Conservation (phyloP, 2,329 filamentous ascomycete genomes). For the Nothopassalora personata region DNA sequence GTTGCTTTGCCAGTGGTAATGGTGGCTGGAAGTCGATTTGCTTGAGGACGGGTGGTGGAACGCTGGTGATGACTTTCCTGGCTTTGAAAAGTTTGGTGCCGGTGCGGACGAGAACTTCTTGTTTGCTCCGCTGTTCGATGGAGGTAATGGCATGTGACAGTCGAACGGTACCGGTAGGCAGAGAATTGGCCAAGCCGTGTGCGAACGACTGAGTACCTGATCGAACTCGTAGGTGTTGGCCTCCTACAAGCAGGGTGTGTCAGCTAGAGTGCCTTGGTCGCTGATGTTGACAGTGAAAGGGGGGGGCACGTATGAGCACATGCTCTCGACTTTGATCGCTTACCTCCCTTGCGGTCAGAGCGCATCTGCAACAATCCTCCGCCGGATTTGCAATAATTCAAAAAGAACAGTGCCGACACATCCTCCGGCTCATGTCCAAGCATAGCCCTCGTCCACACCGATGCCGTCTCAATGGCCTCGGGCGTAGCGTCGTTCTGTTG, state of each 20-base stretch:
- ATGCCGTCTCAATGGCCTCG: constrained; percentile 34
- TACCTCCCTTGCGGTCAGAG: constrained; percentile 47
- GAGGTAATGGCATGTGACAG: constrained; percentile 19
- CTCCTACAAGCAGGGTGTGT: constrained; percentile 19
- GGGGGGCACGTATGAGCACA: too few relatives aligned
- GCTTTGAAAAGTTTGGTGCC: constrained; percentile 29
- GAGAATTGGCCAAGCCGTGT: constrained; percentile 30
- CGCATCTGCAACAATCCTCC: constrained; percentile 49
- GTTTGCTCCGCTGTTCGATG: constrained; percentile 1
- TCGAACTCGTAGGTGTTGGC: constrained; percentile 47
- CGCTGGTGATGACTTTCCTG: constrained; percentile 44
- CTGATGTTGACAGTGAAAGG: too few relatives aligned
- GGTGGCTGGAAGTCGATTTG: constrained; percentile 44
- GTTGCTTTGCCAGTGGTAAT: constrained; percentile 38
- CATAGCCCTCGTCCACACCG: constrained; percentile 46
- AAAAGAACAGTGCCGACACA: constrained; percentile 48
- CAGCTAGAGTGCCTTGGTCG: too few relatives aligned
- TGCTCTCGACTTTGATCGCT: too few relatives aligned
- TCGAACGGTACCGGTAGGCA: constrained; percentile 22
- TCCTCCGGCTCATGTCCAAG: constrained; percentile 46
- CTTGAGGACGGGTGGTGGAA: constrained; percentile 43
- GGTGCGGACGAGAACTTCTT: constrained; percentile 21
- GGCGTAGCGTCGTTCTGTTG: constrained; percentile 28
- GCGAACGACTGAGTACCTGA: constrained; percentile 43
- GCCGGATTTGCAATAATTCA: constrained; percentile 50